Conservation (phyloP, 371 early-diverging fungal genomes). For the Fennellomyces sp. region DNA sequence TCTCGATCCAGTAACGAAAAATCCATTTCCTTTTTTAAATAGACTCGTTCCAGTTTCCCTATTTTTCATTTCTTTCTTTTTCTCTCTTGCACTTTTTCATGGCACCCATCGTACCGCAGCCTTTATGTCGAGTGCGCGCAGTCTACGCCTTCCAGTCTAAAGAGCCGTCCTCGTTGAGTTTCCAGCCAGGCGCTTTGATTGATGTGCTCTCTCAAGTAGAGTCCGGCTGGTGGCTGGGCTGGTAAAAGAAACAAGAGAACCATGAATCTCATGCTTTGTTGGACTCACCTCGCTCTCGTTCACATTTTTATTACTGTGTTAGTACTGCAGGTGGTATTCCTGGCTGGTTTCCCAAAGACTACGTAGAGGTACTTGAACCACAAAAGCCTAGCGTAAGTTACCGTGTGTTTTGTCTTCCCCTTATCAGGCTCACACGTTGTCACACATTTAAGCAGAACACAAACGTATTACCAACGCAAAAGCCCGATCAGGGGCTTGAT, state of each 20-base stretch:
- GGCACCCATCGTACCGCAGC: not conserved
- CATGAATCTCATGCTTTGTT: not conserved
- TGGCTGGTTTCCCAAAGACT: constrained; percentile 94
- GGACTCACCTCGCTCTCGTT: constrained; percentile 4
- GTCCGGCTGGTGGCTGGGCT: constrained; percentile 94
- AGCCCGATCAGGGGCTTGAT: not conserved
- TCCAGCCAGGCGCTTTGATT: constrained; percentile 79
- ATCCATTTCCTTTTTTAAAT: not conserved
- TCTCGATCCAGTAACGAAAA: not conserved
- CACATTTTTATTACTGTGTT: constrained; percentile 12
- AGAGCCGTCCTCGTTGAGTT: constrained; percentile 72
- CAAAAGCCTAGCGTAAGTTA: not conserved
- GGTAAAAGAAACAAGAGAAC: constrained; percentile 15
- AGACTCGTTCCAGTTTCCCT: not conserved
- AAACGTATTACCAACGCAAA: not conserved
- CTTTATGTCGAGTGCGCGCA: constrained; percentile 10
- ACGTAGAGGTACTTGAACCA: constrained; percentile 60
- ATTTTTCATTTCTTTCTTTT: constrained; percentile 6
- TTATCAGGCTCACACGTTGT: not conserved
- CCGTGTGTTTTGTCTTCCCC: not conserved
- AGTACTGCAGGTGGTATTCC: constrained; percentile 46
- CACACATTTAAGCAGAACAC: not conserved
- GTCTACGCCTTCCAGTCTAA: constrained; percentile 34
- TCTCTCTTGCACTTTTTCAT: not conserved
- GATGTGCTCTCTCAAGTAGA: constrained; percentile 80